These are phyloP conservation scores for Arthrobotrys sphaeroides DNA, from an alignment of 2,329 filamentous ascomycete genomes.

Conservation along the genomic window DNA sequence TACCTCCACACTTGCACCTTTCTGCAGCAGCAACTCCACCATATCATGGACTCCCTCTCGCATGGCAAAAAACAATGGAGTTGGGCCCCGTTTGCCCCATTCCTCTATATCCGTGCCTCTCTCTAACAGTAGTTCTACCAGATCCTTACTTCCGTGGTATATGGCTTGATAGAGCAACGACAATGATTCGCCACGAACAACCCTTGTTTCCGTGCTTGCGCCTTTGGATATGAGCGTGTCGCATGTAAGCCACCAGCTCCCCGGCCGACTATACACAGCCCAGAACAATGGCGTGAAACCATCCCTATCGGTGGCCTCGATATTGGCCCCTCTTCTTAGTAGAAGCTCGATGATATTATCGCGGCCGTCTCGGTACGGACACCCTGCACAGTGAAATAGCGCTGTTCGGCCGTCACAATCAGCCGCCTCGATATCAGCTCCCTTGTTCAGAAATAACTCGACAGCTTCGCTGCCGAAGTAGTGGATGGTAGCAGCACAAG, in stretches of 20 bases:
- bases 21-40: background rate
- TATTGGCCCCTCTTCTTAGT: background rate
- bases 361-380: too few species aligned
- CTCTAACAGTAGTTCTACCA: background rate
- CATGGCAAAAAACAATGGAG: background rate
- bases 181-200: conserved; percentile 37
- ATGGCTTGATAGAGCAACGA: conserved; percentile 31
- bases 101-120: background rate
- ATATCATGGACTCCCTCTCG: background rate
- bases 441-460: background rate
- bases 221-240: background rate
- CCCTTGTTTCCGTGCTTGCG: conserved; percentile 32
- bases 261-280: background rate
- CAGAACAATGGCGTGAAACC: background rate
- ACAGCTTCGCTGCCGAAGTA: background rate
- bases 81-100: background rate
- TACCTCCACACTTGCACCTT: background rate
- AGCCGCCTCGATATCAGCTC: background rate
- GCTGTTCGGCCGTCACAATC: background rate
- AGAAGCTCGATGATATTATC: background rate
- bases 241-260: background rate
- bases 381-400: too few species aligned
- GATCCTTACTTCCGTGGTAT: background rate
- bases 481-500: too few species aligned
- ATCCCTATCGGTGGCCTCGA: background rate